A percentile compares a stretch with the other conserved stretches of the same genome.
phyloP scores from a whole-genome alignment of 176 grass and related monocot genomes.

The Areca catechu region DNA sequence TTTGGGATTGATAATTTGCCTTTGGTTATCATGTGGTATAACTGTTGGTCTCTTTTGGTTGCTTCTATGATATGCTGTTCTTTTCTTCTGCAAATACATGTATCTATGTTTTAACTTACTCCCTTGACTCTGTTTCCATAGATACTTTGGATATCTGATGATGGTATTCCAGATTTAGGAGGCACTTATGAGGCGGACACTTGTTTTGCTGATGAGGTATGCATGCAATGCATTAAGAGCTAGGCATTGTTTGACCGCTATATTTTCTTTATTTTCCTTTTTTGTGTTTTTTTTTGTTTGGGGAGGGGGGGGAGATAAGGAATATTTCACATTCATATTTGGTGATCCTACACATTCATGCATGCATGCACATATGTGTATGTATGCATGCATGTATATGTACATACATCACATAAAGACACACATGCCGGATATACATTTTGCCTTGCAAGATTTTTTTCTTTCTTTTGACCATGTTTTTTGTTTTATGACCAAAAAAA shows the following conservation, averaged over 20 bases:
- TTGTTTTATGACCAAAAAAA: slow-evolving; percentile 11
- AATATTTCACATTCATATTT: too few species aligned
- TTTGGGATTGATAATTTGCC: too few species aligned
- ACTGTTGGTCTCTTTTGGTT: too few species aligned
- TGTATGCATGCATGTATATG: too few species aligned
- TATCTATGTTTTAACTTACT: not conserved
- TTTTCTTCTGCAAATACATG: not conserved
- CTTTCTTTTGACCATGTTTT: not conserved
- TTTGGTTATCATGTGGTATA: too few species aligned
- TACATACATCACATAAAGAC: too few species aligned
- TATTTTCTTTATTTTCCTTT: slow-evolving; percentile 18
- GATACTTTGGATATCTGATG: slow-evolving; percentile 97
- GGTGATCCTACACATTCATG: too few species aligned
- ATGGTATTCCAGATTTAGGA: slow-evolving; percentile 97
- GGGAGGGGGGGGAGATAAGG: too few species aligned
- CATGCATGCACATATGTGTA: too few species aligned
- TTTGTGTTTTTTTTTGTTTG: not conserved
- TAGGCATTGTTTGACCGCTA: slow-evolving; percentile 3
- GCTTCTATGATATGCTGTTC: too few species aligned
- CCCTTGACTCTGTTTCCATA: slow-evolving; percentile 17
- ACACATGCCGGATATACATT: too few species aligned
- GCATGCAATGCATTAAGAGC: not conserved
- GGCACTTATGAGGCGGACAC: slow-evolving; percentile 88
- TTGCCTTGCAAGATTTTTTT: not conserved
- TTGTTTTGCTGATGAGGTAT: slow-evolving; percentile 96